Conservation (phyloP, 2,329 filamentous ascomycete genomes). For the Hypoxylon sp. region DNA sequence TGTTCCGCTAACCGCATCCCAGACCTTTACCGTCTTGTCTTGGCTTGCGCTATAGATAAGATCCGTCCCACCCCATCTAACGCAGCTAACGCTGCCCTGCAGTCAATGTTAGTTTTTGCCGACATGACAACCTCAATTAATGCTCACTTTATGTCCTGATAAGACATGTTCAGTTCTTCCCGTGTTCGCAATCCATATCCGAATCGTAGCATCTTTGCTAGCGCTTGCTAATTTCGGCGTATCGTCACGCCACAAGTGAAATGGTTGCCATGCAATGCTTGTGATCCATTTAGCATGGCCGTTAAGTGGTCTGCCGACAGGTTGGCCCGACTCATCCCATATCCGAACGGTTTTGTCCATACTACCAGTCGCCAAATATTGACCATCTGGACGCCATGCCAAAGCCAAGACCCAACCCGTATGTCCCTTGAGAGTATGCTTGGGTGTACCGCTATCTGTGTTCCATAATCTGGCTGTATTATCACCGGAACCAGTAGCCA, state of each 20-base stretch:
- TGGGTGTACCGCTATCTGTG: slow-evolving; percentile 90
- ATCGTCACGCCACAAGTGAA: slow-evolving; percentile 83
- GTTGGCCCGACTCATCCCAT: slow-evolving; percentile 87
- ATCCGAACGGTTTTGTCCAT: slow-evolving; percentile 94
- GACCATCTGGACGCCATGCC: slow-evolving; percentile 87
- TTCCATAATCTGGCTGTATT: slow-evolving; percentile 95
- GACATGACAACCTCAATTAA: slow-evolving; percentile 4
- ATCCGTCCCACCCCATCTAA: slow-evolving; percentile 94
- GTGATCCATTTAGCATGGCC: slow-evolving; percentile 94
- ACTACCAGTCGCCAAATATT: slow-evolving; percentile 86
- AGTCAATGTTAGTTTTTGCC: slow-evolving; percentile 24
- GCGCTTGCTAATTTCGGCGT: slow-evolving; percentile 86
- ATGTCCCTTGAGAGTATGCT: slow-evolving; percentile 88
- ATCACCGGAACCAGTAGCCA: slow-evolving; percentile 93
- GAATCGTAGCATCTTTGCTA: slow-evolving; percentile 89
- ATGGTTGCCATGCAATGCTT: slow-evolving; percentile 92
- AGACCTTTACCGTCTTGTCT: slow-evolving; percentile 93
- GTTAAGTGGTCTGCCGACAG: slow-evolving; percentile 79
- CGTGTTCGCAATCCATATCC: slow-evolving; percentile 87
- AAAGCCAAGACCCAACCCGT: slow-evolving; percentile 91
- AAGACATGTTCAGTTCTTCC: slow-evolving; percentile 85
- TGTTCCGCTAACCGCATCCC: slow-evolving; percentile 85
- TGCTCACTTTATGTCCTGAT: slow-evolving; percentile 77
- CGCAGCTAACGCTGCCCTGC: slow-evolving; percentile 85
- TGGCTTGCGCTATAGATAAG: slow-evolving; percentile 87